These are phyloP conservation scores for Elongisporangium undulatum DNA, from an alignment of 352 stramenopile species.

Conservation along the genomic window DNA sequence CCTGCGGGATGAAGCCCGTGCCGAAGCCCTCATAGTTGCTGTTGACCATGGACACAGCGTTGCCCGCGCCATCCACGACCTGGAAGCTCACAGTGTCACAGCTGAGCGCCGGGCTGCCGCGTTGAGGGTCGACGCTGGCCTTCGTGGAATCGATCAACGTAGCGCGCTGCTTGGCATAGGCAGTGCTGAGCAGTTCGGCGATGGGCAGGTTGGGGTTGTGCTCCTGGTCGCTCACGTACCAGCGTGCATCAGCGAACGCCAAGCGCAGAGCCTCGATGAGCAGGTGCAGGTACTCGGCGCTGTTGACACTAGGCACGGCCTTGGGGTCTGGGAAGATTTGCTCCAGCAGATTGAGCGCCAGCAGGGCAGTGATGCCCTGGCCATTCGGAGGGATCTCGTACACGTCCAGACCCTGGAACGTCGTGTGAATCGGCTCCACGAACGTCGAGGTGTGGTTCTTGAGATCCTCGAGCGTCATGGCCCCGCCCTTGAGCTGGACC, in stretches of 20 bases:
- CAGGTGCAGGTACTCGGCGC: constrained; percentile 81
- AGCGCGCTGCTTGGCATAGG: constrained; percentile 59
- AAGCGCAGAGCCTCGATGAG: constrained; percentile 92
- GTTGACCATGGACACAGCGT: constrained; percentile 98
- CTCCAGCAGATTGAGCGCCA: constrained; percentile 93
- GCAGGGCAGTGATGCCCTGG: constrained; percentile 94
- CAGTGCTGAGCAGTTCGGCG: constrained; percentile 71
- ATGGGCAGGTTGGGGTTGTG: constrained; percentile 48
- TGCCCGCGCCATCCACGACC: constrained; percentile 93
- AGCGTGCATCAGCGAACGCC: constrained; percentile 91
- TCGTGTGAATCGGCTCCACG: constrained; percentile 87
- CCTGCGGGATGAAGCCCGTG: constrained; percentile 90
- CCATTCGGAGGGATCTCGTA: constrained; percentile 95
- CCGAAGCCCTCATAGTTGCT: constrained; percentile 98
- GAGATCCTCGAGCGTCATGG: constrained; percentile 87
- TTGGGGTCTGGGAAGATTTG: constrained; percentile 39
- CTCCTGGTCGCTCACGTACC: constrained; percentile 81
- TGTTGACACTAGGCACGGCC: constrained; percentile 31
- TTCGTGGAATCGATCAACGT: constrained; percentile 32
- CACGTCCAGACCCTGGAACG: constrained; percentile 85
- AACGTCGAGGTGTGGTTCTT: constrained; percentile 83
- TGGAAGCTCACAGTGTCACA: constrained; percentile 95
- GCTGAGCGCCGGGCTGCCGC: constrained; percentile 53
- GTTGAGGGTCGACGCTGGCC: constrained; percentile 48
- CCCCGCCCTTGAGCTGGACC: constrained; percentile 50